phyloP scores from a whole-genome alignment of 352 stramenopile genomes.

The Phytophthora podocarpi region DNA sequence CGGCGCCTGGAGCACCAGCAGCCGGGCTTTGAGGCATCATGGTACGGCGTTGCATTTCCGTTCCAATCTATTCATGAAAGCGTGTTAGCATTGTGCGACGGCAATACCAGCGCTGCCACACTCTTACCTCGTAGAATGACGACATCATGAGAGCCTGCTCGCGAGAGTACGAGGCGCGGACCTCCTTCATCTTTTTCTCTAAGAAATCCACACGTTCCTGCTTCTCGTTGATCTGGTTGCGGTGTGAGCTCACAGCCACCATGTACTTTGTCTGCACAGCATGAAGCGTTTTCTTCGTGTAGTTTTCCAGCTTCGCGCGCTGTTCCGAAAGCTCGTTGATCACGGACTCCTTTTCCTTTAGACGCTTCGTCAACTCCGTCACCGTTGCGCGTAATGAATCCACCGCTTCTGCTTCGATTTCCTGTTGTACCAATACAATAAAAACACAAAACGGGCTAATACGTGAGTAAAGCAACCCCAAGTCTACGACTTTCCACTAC shows the following conservation, averaged over 20 bases:
- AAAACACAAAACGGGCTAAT: neutral
- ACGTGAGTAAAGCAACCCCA: conserved; percentile 13
- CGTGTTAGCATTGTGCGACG: neutral
- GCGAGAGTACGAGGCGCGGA: conserved; percentile 76
- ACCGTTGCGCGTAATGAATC: conserved; percentile 85
- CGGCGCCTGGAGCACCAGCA: conserved; percentile 44
- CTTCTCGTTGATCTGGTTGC: conserved; percentile 89
- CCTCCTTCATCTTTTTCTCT: conserved; percentile 88
- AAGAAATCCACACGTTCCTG: conserved; percentile 84
- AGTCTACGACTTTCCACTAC: conserved; percentile 5
- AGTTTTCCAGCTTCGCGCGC: conserved; percentile 88
- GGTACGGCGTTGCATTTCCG: conserved; percentile 86
- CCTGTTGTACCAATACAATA: conserved; percentile 18
- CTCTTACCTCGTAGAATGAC: conserved; percentile 83
- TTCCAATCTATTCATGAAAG: conserved; percentile 67
- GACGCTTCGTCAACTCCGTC: conserved; percentile 74
- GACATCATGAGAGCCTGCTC: conserved; percentile 91
- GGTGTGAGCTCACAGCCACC: conserved; percentile 87
- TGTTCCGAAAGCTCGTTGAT: conserved; percentile 90
- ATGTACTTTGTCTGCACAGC: conserved; percentile 93
- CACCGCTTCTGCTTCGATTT: conserved; percentile 64
- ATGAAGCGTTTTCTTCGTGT: conserved; percentile 91
- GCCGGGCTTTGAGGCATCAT: conserved; percentile 83
- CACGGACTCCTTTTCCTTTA: conserved; percentile 90
- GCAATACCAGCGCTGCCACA: neutral